phyloP scores from a whole-genome alignment of 208 protist genomes.

The Wallacemonas rigidus region DNA sequence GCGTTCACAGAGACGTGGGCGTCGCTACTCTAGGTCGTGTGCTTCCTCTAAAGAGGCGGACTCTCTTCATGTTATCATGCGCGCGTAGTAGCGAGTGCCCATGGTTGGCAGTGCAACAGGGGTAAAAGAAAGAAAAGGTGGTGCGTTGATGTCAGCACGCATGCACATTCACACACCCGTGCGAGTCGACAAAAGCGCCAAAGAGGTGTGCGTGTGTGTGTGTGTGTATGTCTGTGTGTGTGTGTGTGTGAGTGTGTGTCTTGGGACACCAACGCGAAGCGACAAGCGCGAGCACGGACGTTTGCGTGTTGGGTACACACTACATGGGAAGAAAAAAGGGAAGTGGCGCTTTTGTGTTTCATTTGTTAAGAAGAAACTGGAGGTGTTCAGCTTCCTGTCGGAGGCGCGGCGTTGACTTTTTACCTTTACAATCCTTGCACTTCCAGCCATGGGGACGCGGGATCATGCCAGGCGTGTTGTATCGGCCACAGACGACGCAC shows the following conservation, averaged over 20 bases:
- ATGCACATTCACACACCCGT: too few species aligned
- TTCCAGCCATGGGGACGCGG: constrained; percentile 79
- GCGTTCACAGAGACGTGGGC: too few species aligned
- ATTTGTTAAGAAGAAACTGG: constrained; percentile 20
- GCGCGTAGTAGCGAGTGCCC: too few species aligned
- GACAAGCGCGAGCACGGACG: too few species aligned
- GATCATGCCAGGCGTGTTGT: constrained; percentile 74
- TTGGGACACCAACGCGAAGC: background rate
- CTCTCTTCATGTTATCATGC: too few species aligned
- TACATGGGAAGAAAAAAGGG: too few species aligned
- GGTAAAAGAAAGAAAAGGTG: too few species aligned
- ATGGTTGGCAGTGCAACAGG: too few species aligned
- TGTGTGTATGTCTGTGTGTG: constrained; percentile 12
- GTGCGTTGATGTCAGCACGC: too few species aligned
- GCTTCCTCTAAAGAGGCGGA: too few species aligned
- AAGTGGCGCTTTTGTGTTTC: background rate
- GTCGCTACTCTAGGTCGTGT: too few species aligned
- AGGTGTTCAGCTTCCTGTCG: constrained; percentile 58
- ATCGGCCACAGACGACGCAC: constrained; percentile 88
- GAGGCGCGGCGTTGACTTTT: constrained; percentile 62
- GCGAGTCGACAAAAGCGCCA: background rate
- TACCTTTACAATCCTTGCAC: constrained; percentile 87
- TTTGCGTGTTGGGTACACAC: too few species aligned
- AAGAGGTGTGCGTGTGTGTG: background rate
- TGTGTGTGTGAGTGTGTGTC: constrained; percentile 9